phyloP scores from a whole-genome alignment of 768 basidiomycete species.

The Amanita pseudoporphyria region DNA sequence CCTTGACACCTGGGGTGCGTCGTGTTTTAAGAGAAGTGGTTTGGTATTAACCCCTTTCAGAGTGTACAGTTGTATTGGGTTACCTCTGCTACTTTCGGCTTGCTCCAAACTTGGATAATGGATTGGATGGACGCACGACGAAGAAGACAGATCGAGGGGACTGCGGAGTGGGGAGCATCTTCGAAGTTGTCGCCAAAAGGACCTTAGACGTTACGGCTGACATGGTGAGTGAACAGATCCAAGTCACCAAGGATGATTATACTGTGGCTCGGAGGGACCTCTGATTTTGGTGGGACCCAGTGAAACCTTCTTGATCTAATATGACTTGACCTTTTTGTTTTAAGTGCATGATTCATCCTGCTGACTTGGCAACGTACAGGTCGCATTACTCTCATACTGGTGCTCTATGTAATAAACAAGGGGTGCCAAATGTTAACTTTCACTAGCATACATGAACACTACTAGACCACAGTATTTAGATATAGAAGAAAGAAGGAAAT shows the following conservation, averaged over 20 bases:
- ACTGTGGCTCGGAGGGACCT: conserved; percentile 70
- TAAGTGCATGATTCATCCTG: background rate
- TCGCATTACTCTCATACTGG: background rate
- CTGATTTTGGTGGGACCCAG: conserved; percentile 32
- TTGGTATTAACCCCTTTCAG: conserved; percentile 24
- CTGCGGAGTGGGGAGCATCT: background rate
- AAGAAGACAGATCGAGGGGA: conserved; percentile 13
- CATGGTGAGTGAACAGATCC: conserved; percentile 9
- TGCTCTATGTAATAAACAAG: background rate
- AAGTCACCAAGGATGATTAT: conserved; percentile 46
- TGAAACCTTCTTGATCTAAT: conserved; percentile 89
- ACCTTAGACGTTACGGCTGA: background rate
- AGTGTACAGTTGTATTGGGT: conserved; percentile 70
- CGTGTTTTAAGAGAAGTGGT: conserved; percentile 1
- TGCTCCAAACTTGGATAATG: conserved; percentile 66
- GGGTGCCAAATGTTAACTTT: background rate
- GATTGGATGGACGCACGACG: conserved; percentile 50
- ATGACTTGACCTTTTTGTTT: conserved; percentile 33
- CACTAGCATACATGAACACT: background rate
- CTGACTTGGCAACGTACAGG: background rate
- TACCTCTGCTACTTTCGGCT: conserved; percentile 64
- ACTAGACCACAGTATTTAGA: background rate
- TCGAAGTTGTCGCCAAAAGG: background rate
- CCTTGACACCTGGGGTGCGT: too few species aligned
- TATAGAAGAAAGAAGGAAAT: background rate